Evolutionary conservation across 768 basidiomycete species (phyloP), one percentile per base, ranked within the genome.

Genomic region (Rhodosporidiobolus sp.): DNA sequence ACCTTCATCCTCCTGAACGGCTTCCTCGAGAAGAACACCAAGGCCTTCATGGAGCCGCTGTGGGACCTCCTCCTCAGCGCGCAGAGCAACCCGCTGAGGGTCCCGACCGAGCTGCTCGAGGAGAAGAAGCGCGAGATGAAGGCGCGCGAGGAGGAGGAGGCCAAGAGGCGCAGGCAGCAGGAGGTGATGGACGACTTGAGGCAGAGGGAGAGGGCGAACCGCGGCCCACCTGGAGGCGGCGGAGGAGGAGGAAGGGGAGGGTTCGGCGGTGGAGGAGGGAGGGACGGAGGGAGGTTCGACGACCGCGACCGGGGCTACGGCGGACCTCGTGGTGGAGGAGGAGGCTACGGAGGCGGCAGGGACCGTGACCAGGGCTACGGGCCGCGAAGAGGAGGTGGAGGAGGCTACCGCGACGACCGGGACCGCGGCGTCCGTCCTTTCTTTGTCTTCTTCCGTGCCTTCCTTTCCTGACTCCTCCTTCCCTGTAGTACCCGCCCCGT

Each of bases 1-100:
- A 94, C 98, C 89, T 94, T 97, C 82, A 93, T 98, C 72, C 89
- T 89, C 78, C 82, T 99, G 34, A 91, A 90, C 4, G 95, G 95
- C 14, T 99, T 99, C 81, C 86, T 99, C 69, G 90, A 91, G 7
- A 87, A 88, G 74, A 87, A 91, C 69, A 96, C 96, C 0, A 84
- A 90, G 0, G 80, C 84, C 1, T 99, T 99, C 82, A 96, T 96
- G 94, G 80, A 83, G 10, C 85, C 88, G 1, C 85, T 99, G 0
- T 99, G 96, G 96, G 87, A 85, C 34, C 84, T 98, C 10, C 84
- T 99, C n/a, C 83, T 98, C 8, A 94, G 95, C 76, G 96, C 96
- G 6, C 95, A 98, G 81, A 85, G 85, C 45, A 90, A 91, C 43
- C 86, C 89, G 3, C 90, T 91, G 17, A 94, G 94, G 70, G 90